A percentile compares a stretch with the other conserved stretches of the same genome.
Conservation (phyloP, 2,329 filamentous ascomycete species). For the Lachnellula subtilissima region DNA sequence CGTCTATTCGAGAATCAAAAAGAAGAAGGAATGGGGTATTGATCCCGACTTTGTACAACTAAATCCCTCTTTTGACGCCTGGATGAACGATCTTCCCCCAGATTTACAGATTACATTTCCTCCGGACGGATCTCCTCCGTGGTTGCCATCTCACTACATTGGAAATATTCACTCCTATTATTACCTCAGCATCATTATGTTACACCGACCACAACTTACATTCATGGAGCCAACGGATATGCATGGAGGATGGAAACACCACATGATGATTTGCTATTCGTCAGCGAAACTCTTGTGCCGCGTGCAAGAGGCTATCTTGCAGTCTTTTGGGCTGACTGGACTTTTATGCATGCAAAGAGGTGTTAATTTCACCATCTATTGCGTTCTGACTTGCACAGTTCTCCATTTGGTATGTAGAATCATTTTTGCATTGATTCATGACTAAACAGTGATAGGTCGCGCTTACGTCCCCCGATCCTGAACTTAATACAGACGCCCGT, state of each 20-base stretch:
- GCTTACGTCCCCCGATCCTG: slow-evolving; percentile 86
- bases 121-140: slow-evolving; percentile 72
- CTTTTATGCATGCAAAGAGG: slow-evolving; percentile 89
- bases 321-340: slow-evolving; percentile 71
- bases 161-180: slow-evolving; percentile 90
- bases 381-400: slow-evolving; percentile 84
- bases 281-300: slow-evolving; percentile 82
- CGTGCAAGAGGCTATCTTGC: slow-evolving; percentile 76
- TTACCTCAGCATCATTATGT: slow-evolving; percentile 77
- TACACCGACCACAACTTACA: slow-evolving; percentile 79
- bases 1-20: slow-evolving; percentile 68
- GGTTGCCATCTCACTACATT: slow-evolving; percentile 80
- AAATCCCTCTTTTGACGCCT: slow-evolving; percentile 70
- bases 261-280: slow-evolving; percentile 81
- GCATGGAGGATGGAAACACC: slow-evolving; percentile 77
- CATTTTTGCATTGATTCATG: not conserved
- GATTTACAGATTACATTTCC: slow-evolving; percentile 78
- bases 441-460: slow-evolving; percentile 59
- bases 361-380: slow-evolving; percentile 94
- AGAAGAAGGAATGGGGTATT: slow-evolving; percentile 77
- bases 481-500: slow-evolving; percentile 76
- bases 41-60: slow-evolving; percentile 79
- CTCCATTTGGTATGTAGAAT: slow-evolving; percentile 72
- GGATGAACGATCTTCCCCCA: slow-evolving; percentile 70
- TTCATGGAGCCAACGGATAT: slow-evolving; percentile 66